These are phyloP conservation scores for Jaapia argillacea DNA, from an alignment of 768 basidiomycete genomes.

Conservation along the genomic window DNA sequence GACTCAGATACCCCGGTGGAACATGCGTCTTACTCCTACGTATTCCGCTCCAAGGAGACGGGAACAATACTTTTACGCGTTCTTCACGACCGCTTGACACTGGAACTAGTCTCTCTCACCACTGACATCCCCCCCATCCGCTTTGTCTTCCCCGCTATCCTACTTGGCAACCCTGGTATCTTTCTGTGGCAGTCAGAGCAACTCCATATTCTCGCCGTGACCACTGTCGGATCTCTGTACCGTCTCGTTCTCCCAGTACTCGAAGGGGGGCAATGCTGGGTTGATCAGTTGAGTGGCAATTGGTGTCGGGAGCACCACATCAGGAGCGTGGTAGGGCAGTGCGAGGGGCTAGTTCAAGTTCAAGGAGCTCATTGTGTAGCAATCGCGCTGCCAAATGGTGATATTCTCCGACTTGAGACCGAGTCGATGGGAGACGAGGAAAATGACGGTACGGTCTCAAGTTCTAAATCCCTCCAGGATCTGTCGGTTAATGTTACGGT, in stretches of 20 bases:
- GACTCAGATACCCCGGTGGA: conserved; percentile 42
- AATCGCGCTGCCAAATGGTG: conserved; percentile 51
- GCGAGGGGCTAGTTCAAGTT: conserved; percentile 36
- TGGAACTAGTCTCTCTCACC: conserved; percentile 72
- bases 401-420: conserved; percentile 60
- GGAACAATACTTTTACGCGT: conserved; percentile 68
- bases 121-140: conserved; percentile 57
- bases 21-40: conserved; percentile 60
- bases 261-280: conserved; percentile 46
- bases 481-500: not conserved
- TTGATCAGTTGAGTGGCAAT: conserved; percentile 37
- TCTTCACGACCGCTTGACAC: conserved; percentile 60
- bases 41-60: conserved; percentile 44
- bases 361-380: conserved; percentile 61
- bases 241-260: conserved; percentile 57
- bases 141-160: conserved; percentile 64
- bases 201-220: conserved; percentile 65
- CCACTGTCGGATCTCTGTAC: conserved; percentile 60
- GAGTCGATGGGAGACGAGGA: conserved; percentile 44
- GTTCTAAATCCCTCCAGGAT: not conserved
- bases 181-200: conserved; percentile 37
- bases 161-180: conserved; percentile 57
- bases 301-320: conserved; percentile 65
- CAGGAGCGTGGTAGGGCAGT: conserved; percentile 33
- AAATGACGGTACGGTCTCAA: conserved; percentile 42